Percentiles rank a stretch among this genome's conserved stretches.
These are phyloP conservation scores for Tuber magnatum DNA, from an alignment of 495 filamentous ascomycete species.

Conservation along the genomic window DNA sequence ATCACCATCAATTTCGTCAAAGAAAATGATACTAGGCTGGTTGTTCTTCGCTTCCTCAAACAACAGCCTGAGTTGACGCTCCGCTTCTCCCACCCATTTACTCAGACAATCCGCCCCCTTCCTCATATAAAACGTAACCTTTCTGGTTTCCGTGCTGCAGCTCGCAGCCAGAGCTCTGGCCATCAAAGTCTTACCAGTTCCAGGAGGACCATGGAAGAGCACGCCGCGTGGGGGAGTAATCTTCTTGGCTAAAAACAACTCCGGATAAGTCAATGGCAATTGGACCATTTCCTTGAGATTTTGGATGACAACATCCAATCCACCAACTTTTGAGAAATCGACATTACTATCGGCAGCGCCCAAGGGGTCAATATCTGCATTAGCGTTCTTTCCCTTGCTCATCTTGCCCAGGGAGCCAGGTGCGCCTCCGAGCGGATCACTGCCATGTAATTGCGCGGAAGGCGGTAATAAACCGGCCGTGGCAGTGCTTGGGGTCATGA, in stretches of 20 bases:
- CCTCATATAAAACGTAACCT: conserved; percentile 98
- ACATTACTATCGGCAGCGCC: conserved; percentile 77
- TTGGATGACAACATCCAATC: conserved; percentile 82
- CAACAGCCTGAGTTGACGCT: conserved; percentile 81
- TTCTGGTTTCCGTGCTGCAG: conserved; percentile 60
- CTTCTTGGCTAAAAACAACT: conserved; percentile 85
- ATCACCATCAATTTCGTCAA: conserved; percentile 89
- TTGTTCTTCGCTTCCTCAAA: conserved; percentile 94
- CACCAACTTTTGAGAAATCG: conserved; percentile 87
- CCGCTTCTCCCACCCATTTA: conserved; percentile 98
- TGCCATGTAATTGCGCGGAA: conserved; percentile 55
- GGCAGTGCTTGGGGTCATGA: conserved; percentile 69
- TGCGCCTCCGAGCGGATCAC: conserved; percentile 62
- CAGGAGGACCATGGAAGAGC: conserved; percentile 91
- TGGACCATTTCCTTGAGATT: conserved; percentile 98
- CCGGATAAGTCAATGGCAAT: conserved; percentile 85
- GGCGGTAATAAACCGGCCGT: conserved; percentile 52
- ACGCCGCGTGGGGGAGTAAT: conserved; percentile 91
- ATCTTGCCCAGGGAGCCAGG: conserved; percentile 84
- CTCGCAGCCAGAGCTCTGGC: conserved; percentile 72
- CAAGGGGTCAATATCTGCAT: conserved; percentile 88
- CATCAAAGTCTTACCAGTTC: conserved; percentile 93
- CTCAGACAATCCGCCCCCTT: conserved; percentile 95
- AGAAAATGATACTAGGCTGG: conserved; percentile 98
- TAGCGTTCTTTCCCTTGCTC: conserved; percentile 54